Evolutionary conservation across 345 rosid species (phyloP).

Genomic region (Dipteronia sinensis): DNA sequence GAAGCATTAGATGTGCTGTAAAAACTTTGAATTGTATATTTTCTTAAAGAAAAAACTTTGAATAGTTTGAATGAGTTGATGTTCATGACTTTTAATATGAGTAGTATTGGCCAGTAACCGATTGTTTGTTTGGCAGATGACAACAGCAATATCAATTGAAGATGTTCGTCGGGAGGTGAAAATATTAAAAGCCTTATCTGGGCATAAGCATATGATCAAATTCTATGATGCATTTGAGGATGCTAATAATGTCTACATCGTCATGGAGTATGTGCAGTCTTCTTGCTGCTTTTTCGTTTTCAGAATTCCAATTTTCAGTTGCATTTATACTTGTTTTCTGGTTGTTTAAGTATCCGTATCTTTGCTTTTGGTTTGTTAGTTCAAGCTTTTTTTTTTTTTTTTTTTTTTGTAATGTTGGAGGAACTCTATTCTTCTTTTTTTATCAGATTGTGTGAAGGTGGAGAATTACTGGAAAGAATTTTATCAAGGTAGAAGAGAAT

Average conservation of each 20-base stretch:
- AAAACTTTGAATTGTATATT: not conserved
- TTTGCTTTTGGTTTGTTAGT: not conserved
- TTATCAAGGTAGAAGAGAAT: constrained; percentile 62
- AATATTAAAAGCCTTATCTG: constrained; percentile 75
- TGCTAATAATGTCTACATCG: constrained; percentile 70
- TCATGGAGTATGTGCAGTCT: constrained; percentile 80
- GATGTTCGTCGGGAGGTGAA: constrained; percentile 97
- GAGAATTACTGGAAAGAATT: constrained; percentile 90
- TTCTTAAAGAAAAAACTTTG: not conserved
- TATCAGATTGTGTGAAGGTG: constrained; percentile 95
- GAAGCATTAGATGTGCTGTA: not conserved
- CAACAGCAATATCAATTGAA: constrained; percentile 78
- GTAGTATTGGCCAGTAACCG: constrained; percentile 13
- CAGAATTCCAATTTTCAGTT: not conserved
- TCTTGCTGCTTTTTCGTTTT: constrained; percentile 16
- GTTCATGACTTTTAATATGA: not conserved
- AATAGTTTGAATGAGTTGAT: not conserved
- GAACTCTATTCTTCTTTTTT: constrained; percentile 17
- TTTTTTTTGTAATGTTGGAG: not conserved
- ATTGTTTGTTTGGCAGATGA: constrained; percentile 67
- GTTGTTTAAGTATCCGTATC: not conserved
- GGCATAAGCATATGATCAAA: constrained; percentile 76
- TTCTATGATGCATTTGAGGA: constrained; percentile 91
- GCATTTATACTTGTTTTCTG: not conserved
- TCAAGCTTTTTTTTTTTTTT: not conserved